Base-by-base conservation (phyloP, 75 land plant genomes). In the Sequoiadendron giganteum region DNA sequence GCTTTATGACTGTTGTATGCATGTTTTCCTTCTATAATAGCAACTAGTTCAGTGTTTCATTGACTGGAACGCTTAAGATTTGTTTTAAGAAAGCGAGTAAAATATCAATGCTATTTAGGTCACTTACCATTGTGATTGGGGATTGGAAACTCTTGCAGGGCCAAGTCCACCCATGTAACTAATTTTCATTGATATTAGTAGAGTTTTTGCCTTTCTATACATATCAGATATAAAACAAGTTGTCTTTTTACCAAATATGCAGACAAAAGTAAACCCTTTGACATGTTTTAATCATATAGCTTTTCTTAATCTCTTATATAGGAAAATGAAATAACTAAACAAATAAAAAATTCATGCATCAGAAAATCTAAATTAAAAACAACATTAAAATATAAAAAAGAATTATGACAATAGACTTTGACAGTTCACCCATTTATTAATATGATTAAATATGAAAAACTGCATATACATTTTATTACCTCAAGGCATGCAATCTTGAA, bases 401-500 rank as follows among this genome's bases (percentile, higher is more conserved):
- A 9, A 83, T 83, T 42, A 45, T 42, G 85, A 19, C 28, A 45
- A 19, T 83, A 34, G 11, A 75, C 2, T 75, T 32, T 75, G 38
- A 75, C 34, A 5, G 77, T 34, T 43, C 18, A 80, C n/a, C 7
- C 45, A 21, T 42, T 34, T 10, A 8, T 39, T 42, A 11, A 45
- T 47, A 45, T 47, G 10, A 82, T 25, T 32, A 79, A 38, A 0
- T 79, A 5, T 38, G 45, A 86, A 76, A 86, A 73, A 30, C 5
- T 86, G 15, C 82, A 30, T 14, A n/a, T 76, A 21, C 9, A 85
- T 36, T 38, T 84, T 38, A 25, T 85, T 75, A 98, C 99, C 97
- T 97, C 96, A 39, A 98, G 92, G 91, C 99, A 98, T 39, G 94
- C 94, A 83, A 98, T 98, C 90, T 98, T 98, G 96, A 98, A 98